Percentiles rank a stretch among this genome's conserved stretches.
Conservation (phyloP, 2,329 filamentous ascomycete genomes). For the Cordyceps fumosorosea region DNA sequence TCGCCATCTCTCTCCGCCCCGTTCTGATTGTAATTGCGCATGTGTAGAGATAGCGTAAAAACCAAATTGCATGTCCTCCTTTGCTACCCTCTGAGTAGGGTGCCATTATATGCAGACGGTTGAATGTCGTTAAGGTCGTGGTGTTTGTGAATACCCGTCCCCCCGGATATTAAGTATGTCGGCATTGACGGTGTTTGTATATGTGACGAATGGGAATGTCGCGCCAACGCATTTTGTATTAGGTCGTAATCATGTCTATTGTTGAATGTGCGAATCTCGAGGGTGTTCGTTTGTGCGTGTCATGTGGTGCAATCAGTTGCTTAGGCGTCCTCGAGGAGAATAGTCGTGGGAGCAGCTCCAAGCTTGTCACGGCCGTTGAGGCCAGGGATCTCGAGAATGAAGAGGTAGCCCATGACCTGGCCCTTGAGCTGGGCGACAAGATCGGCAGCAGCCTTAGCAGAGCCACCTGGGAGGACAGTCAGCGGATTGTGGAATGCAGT, state of each 20-base stretch:
- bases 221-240: conserved; percentile 4
- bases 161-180: conserved; percentile 7
- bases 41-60: not conserved
- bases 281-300: not conserved
- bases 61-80: not conserved
- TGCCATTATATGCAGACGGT: conserved; percentile 5
- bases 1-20: not conserved
- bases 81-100: not conserved
- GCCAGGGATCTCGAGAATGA: conserved; percentile 92
- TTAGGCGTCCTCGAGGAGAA: conserved; percentile 60
- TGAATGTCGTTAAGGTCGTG: conserved; percentile 8
- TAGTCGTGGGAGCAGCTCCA: conserved; percentile 67
- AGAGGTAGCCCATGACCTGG: conserved; percentile 80
- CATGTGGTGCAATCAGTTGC: not conserved
- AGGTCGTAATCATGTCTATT: conserved; percentile 10
- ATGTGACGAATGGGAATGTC: not conserved
- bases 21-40: not conserved
- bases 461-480: conserved; percentile 60
- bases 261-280: conserved; percentile 6
- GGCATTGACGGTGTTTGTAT: conserved; percentile 7
- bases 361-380: conserved; percentile 90
- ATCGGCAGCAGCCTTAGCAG: conserved; percentile 77
- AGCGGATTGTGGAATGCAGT: not conserved
- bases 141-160: not conserved
- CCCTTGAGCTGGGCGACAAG: conserved; percentile 84